Percentiles rank a stretch among this genome's conserved stretches.
Evolutionary conservation across 73 alveolate species (phyloP).

Genomic region (Symbiodinium pilosum): DNA sequence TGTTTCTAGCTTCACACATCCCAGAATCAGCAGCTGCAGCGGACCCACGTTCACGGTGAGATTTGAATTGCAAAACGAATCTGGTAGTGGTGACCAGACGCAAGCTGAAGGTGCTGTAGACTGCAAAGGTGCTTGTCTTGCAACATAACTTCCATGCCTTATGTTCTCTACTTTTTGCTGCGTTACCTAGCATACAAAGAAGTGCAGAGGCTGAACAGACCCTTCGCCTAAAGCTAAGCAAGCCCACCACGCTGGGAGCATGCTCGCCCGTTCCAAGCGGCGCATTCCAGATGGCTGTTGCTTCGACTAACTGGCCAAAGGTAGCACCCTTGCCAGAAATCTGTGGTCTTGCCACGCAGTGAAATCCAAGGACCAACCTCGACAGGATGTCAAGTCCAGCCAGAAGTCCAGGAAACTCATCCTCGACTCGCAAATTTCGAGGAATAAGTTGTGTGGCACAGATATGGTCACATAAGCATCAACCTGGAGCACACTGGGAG

Average conservation of each 20-base stretch:
- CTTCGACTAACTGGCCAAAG: not conserved
- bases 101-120: not conserved
- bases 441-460: not conserved
- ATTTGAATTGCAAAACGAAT: not conserved
- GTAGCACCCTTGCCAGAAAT: not conserved
- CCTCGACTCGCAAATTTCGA: not conserved
- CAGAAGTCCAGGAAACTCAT: not conserved
- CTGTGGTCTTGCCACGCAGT: slow-evolving; percentile 10
- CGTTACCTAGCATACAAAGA: not conserved
- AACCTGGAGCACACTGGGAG: too few relatives aligned
- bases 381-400: not conserved
- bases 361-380: not conserved
- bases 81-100: slow-evolving; percentile 12
- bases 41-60: slow-evolving; percentile 26
- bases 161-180: too few relatives aligned
- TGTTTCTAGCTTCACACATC: too few relatives aligned
- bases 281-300: slow-evolving; percentile 1
- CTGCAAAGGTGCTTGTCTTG: not conserved
- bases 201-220: not conserved
- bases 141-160: too few relatives aligned
- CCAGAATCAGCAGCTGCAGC: slow-evolving; percentile 14
- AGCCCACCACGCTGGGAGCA: slow-evolving; percentile 18
- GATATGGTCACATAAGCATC: too few relatives aligned
- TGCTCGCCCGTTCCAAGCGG: slow-evolving; percentile 27
- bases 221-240: not conserved